Percentiles rank a stretch among this genome's conserved stretches.
Conservation (phyloP, 2,329 filamentous ascomycete genomes). For the Ophiostoma ulmi region DNA sequence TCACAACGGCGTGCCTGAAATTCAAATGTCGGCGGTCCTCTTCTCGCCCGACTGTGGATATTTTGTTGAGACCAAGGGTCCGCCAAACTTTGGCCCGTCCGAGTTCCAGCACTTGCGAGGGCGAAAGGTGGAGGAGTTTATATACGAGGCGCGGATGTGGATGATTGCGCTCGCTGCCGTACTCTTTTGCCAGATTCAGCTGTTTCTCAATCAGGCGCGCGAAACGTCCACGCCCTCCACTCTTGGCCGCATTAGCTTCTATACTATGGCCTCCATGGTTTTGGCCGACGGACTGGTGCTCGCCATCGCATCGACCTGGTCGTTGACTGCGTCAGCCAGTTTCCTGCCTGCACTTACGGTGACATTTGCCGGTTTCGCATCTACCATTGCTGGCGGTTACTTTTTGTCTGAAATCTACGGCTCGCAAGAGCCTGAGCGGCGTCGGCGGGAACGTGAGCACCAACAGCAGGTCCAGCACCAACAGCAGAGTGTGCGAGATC, state of each 20-base stretch:
- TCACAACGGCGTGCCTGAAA: conserved; percentile 43
- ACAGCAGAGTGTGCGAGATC: conserved; percentile 30
- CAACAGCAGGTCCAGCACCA: conserved; percentile 29
- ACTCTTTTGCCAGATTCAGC: conserved; percentile 56
- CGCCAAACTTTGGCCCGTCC: conserved; percentile 48
- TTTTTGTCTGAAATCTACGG: conserved; percentile 58
- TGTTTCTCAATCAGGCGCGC: conserved; percentile 60
- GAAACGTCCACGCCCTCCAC: conserved; percentile 64
- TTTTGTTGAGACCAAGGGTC: conserved; percentile 60
- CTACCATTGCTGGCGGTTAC: conserved; percentile 52
- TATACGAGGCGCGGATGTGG: conserved; percentile 55
- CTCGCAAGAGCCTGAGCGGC: conserved; percentile 54
- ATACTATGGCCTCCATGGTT: conserved; percentile 57
- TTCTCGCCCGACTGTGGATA: conserved; percentile 66
- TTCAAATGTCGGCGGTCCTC: conserved; percentile 59
- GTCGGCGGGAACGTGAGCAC: conserved; percentile 39
- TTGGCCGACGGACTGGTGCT: conserved; percentile 59
- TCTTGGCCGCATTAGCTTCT: conserved; percentile 60
- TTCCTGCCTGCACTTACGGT: conserved; percentile 54
- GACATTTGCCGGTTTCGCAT: conserved; percentile 50
- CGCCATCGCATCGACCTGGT: conserved; percentile 51
- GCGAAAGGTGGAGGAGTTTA: conserved; percentile 56
- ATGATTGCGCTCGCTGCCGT: conserved; percentile 52
- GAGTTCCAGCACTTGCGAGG: conserved; percentile 55
- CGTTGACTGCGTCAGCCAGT: conserved; percentile 50